phyloP scores from a whole-genome alignment of 176 grass and related monocot species.

The Aegilops bicornis region DNA sequence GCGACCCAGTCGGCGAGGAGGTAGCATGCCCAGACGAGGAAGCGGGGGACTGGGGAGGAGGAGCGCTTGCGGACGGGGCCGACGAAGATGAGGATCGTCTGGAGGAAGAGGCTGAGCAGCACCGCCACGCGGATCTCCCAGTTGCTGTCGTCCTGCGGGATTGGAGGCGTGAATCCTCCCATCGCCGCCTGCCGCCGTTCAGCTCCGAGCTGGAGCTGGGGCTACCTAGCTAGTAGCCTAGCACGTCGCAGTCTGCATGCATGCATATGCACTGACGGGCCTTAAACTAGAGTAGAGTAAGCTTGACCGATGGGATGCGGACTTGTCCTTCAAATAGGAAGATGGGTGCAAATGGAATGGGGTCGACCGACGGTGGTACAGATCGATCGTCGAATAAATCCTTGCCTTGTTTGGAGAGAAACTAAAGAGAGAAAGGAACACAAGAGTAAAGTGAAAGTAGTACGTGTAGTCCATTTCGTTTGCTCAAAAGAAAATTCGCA shows the following conservation, averaged over 20 bases:
- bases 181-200: background rate
- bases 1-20: conserved; percentile 61
- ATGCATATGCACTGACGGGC: background rate
- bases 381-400: background rate
- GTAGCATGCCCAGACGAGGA: conserved; percentile 40
- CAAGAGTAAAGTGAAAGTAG: background rate
- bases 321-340: background rate
- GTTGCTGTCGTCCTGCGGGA: conserved; percentile 44
- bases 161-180: conserved; percentile 42
- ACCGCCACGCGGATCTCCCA: conserved; percentile 39
- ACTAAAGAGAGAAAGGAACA: background rate
- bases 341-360: background rate
- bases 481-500: background rate
- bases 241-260: background rate
- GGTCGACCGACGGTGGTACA: background rate
- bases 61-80: conserved; percentile 39
- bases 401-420: conserved; percentile 11
- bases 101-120: conserved; percentile 31
- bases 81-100: conserved; percentile 38
- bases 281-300: background rate
- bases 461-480: background rate
- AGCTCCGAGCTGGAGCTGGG: background rate
- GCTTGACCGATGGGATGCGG: background rate
- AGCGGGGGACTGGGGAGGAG: background rate
- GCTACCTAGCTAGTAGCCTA: background rate